phyloP scores from a whole-genome alignment of 768 basidiomycete species.

The Agaricus sinodeliciosus region DNA sequence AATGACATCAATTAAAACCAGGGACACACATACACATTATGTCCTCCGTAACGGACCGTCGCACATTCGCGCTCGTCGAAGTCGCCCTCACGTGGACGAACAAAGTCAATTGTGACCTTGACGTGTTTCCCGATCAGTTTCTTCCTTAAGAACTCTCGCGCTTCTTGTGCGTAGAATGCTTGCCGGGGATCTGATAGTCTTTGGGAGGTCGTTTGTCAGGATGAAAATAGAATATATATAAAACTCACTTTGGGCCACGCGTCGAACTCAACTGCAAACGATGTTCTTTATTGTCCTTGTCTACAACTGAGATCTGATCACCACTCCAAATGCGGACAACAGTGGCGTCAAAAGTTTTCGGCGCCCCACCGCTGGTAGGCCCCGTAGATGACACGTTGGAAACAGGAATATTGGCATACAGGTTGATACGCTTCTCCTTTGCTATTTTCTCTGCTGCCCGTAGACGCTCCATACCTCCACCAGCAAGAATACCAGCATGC shows the following conservation, averaged over 20 bases:
- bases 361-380: constrained; percentile 36
- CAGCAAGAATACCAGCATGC: constrained; percentile 92
- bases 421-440: constrained; percentile 63
- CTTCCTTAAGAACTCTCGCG: constrained; percentile 88
- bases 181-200: constrained; percentile 85
- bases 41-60: constrained; percentile 79
- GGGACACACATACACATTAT: constrained; percentile 58
- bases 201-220: not conserved
- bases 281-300: constrained; percentile 74
- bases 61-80: constrained; percentile 92
- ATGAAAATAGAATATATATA: not conserved
- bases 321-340: constrained; percentile 89
- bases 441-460: constrained; percentile 78
- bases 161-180: constrained; percentile 85
- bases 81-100: constrained; percentile 88
- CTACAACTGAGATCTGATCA: constrained; percentile 80
- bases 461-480: constrained; percentile 83
- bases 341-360: constrained; percentile 66
- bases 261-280: constrained; percentile 86
- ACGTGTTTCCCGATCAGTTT: constrained; percentile 87
- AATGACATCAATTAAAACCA: not conserved
- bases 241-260: constrained; percentile 66
- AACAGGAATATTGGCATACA: constrained; percentile 56
- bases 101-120: constrained; percentile 79
- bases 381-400: constrained; percentile 35